Conservation (phyloP, 495 filamentous ascomycete genomes). For the Xylaria nigripes region DNA sequence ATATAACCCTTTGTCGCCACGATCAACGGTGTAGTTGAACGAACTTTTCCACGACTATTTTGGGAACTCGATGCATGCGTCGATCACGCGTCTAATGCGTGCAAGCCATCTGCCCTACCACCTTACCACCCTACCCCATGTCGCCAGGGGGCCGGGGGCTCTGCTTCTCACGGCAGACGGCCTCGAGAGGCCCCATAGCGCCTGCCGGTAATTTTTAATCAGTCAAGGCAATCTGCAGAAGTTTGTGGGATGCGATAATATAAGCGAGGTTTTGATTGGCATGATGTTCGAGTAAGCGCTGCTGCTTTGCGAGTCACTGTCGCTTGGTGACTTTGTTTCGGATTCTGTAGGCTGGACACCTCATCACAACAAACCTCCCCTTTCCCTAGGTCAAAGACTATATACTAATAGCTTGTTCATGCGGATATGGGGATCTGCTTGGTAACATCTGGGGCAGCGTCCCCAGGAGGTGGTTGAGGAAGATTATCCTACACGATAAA, state of each 20-base stretch:
- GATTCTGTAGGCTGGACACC: not conserved
- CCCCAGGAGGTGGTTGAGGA: conserved; percentile 23
- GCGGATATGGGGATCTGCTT: conserved; percentile 24
- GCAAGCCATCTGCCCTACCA: not conserved
- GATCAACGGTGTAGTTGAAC: not conserved
- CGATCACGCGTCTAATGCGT: not conserved
- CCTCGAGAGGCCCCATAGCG: not conserved
- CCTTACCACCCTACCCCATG: not conserved
- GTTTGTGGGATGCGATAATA: not conserved
- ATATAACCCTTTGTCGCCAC: conserved; percentile 5
- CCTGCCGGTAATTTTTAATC: not conserved
- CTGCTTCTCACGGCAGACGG: not conserved
- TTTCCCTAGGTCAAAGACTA: not conserved
- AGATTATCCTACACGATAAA: conserved; percentile 27
- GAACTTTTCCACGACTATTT: not conserved
- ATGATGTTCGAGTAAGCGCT: not conserved
- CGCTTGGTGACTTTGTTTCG: not conserved
- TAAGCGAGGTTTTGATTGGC: not conserved
- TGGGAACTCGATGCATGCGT: not conserved
- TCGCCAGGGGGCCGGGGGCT: not conserved
- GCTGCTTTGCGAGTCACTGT: conserved; percentile 3
- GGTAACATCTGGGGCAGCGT: conserved; percentile 13
- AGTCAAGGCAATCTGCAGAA: not conserved
- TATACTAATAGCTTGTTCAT: conserved; percentile 10
- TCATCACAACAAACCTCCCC: not conserved